Evolutionary conservation across 805 yeast genomes (phyloP).

Genomic region (Vanderwaltozyma tropicalis): DNA sequence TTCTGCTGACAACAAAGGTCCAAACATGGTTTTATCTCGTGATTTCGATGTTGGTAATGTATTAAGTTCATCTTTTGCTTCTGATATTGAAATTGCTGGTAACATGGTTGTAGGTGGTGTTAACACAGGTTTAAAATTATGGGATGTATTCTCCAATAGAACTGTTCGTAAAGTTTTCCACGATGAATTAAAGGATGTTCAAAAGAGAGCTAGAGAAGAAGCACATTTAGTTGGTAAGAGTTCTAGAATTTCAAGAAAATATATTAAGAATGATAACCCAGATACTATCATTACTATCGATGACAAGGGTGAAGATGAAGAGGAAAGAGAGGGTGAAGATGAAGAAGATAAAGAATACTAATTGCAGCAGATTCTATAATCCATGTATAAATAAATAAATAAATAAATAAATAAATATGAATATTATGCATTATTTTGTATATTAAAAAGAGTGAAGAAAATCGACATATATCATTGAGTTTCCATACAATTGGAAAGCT

Average conservation of each 20-base stretch:
- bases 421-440: no score
- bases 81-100: conserved; percentile 80
- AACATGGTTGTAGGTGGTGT: conserved; percentile 82
- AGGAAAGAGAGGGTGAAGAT: conserved; percentile 45
- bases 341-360: conserved; percentile 17
- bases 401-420: no score
- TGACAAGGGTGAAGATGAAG: conserved; percentile 53
- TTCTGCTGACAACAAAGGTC: no score
- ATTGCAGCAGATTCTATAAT: no score
- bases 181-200: conserved; percentile 44
- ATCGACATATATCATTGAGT: no score
- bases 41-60: conserved; percentile 95
- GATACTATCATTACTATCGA: conserved; percentile 57
- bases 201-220: conserved; percentile 45
- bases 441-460: no score
- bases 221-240: conserved; percentile 48
- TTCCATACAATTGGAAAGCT: no score
- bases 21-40: conserved; percentile 82
- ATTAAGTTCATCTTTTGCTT: conserved; percentile 69
- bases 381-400: no score
- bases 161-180: conserved; percentile 65
- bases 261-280: conserved; percentile 35
- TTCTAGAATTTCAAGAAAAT: conserved; percentile 69
- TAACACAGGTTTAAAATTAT: conserved; percentile 70
- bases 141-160: conserved; percentile 82